Conservation (phyloP, 1,139 yeast species). For the Suhomyces bolitotheri region DNA sequence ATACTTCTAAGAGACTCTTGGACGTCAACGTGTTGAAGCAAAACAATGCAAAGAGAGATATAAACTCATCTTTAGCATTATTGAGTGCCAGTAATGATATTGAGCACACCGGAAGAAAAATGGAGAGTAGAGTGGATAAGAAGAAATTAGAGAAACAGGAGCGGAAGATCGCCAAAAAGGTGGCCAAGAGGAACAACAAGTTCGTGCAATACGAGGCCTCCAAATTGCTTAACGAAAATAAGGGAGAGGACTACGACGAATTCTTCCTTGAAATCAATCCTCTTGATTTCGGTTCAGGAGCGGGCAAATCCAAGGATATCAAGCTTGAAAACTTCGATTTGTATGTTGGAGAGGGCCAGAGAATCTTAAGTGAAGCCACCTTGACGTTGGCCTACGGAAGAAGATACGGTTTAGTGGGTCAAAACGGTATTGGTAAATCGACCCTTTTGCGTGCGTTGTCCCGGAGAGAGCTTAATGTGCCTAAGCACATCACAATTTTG, state of each 20-base stretch:
- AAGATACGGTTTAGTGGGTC: conserved; percentile 96
- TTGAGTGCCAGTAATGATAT: conserved; percentile 78
- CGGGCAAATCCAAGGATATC: conserved; percentile 94
- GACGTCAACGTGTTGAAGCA: conserved; percentile 62
- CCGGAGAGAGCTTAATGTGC: conserved; percentile 89
- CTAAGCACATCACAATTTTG: conserved; percentile 90
- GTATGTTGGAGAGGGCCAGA: conserved; percentile 92
- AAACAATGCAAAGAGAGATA: conserved; percentile 68
- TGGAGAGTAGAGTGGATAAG: conserved; percentile 92
- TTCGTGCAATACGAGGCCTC: conserved; percentile 93
- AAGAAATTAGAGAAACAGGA: conserved; percentile 97
- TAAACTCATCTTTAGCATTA: conserved; percentile 68
- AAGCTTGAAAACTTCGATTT: conserved; percentile 90
- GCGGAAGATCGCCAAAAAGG: conserved; percentile 92
- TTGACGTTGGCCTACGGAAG: conserved; percentile 88
- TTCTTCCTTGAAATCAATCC: conserved; percentile 96
- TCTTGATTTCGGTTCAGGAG: conserved; percentile 83
- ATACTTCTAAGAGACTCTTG: conserved; percentile 76
- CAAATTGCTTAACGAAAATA: conserved; percentile 64
- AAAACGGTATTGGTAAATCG: conserved; percentile 99
- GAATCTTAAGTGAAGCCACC: conserved; percentile 87
- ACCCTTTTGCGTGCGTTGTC: conserved; percentile 88
- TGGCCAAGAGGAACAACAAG: conserved; percentile 87
- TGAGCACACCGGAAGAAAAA: conserved; percentile 87
- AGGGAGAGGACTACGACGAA: conserved; percentile 81